phyloP scores from a whole-genome alignment of 2,329 filamentous ascomycete species.

The Graphilbum sp. region DNA sequence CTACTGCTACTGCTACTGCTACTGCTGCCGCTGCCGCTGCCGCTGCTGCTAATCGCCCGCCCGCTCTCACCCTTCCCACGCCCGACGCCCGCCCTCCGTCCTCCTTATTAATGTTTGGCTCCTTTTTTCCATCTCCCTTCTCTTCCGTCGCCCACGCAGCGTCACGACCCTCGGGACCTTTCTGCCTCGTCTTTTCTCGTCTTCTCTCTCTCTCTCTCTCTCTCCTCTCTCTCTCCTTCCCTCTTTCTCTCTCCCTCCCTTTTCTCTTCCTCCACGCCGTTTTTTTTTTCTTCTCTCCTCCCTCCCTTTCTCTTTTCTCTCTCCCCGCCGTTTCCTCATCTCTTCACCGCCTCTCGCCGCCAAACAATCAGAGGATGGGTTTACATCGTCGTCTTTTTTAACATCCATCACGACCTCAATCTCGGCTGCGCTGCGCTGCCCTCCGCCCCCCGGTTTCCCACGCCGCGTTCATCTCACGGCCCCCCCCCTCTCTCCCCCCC shows the following conservation, averaged over 20 bases:
- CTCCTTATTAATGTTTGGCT: neutral
- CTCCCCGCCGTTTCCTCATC: neutral
- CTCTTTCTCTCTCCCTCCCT: neutral
- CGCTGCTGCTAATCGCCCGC: too few species aligned
- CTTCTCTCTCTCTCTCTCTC: neutral
- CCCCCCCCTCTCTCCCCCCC: neutral
- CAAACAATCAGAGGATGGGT: slow-evolving; percentile 1
- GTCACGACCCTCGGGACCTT: neutral
- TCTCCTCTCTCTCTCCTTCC: neutral
- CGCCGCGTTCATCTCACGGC: neutral
- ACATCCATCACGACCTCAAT: neutral
- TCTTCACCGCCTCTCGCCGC: neutral
- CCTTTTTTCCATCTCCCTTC: neutral
- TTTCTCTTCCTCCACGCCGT: neutral
- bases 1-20: neutral
- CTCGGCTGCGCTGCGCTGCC: neutral
- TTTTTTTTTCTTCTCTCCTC: neutral
- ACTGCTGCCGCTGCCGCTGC: too few species aligned
- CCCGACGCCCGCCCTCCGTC: slow-evolving; percentile 1
- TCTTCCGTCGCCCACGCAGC: neutral
- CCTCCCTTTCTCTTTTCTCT: neutral
- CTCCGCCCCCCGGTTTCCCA: neutral
- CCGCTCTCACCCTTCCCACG: too few species aligned
- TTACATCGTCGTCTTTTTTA: slow-evolving; percentile 1
- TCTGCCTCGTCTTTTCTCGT: neutral